A percentile compares a stretch with the other conserved stretches of the same genome.
Evolutionary conservation across 78 protist genomes (phyloP).

Genomic region (Blattamonas nauphoetae): DNA sequence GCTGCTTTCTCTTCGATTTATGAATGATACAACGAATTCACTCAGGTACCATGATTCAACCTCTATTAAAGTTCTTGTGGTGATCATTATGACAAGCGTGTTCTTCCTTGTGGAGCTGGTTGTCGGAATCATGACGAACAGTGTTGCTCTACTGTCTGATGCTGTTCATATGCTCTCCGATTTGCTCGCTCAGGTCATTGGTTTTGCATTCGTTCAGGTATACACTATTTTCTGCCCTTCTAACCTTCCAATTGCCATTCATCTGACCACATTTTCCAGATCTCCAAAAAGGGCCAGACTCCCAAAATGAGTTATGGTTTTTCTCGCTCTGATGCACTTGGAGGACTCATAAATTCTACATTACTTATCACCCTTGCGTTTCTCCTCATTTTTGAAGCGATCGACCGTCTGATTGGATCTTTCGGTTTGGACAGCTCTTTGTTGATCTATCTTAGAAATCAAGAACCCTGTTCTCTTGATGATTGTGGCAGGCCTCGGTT

Average conservation of each 20-base stretch:
- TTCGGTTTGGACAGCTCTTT: background rate
- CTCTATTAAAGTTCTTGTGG: background rate
- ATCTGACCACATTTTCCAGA: background rate
- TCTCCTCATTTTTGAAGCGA: constrained; percentile 48
- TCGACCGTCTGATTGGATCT: constrained; percentile 45
- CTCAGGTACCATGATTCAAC: background rate
- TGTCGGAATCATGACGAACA: constrained; percentile 17
- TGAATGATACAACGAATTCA: too few species aligned
- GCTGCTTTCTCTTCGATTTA: too few species aligned
- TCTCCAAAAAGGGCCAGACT: constrained; percentile 9
- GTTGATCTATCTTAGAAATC: background rate
- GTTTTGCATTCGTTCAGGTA: constrained; percentile 10
- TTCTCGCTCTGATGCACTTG: constrained; percentile 67
- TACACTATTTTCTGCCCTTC: too few species aligned
- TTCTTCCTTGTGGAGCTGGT: constrained; percentile 35
- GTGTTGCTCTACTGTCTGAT: constrained; percentile 61
- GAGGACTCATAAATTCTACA: constrained; percentile 72
- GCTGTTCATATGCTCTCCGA: constrained; percentile 75
- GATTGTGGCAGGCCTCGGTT: constrained; percentile 55
- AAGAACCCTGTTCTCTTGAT: constrained; percentile 34
- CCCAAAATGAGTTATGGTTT: constrained; percentile 58
- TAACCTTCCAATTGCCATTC: background rate
- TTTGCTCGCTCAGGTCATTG: constrained; percentile 54
- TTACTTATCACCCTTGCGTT: constrained; percentile 58
- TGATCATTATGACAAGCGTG: constrained; percentile 11